phyloP scores from a whole-genome alignment of 805 yeast species.

The Metschnikowia proteae region DNA sequence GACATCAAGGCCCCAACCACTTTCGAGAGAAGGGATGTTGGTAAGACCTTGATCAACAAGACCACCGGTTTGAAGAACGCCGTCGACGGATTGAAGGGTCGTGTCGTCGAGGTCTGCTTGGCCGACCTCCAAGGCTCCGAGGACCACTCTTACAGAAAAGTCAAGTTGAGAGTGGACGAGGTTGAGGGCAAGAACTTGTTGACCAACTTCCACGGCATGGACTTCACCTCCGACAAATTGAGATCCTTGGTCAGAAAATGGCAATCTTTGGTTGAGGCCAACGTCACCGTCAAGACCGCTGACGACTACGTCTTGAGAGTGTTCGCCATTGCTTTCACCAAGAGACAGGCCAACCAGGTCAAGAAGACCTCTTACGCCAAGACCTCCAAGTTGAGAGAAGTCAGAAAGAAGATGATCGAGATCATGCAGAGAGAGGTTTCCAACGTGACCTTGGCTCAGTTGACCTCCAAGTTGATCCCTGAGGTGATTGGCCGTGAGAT shows the following conservation, averaged over 20 bases:
- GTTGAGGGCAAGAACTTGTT: conserved; percentile 97
- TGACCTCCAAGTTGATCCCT: conserved; percentile 95
- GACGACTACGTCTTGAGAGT: conserved; percentile 96
- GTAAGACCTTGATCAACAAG: conserved; percentile 97
- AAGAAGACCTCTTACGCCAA: conserved; percentile 98
- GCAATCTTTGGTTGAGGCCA: conserved; percentile 98
- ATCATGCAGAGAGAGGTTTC: conserved; percentile 96
- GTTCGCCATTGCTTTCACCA: conserved; percentile 97
- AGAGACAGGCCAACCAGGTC: conserved; percentile 94
- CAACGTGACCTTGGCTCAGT: conserved; percentile 92
- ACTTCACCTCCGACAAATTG: conserved; percentile 96
- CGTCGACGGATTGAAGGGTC: conserved; percentile 96
- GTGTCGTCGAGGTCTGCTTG: conserved; percentile 91
- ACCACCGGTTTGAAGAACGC: conserved; percentile 98
- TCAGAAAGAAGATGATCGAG: conserved; percentile 94
- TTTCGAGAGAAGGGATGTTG: conserved; percentile 97
- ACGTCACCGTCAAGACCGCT: conserved; percentile 95
- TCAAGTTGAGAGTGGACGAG: conserved; percentile 97
- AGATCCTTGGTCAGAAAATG: conserved; percentile 98
- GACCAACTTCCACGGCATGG: conserved; percentile 99
- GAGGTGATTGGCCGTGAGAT: conserved; percentile 99
- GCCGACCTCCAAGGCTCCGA: conserved; percentile 99
- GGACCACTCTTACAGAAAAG: conserved; percentile 97
- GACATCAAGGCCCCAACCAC: conserved; percentile 98
- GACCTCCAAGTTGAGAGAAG: conserved; percentile 94